phyloP scores from a whole-genome alignment of 202 grass and related monocot genomes.

The Panicum hallii region DNA sequence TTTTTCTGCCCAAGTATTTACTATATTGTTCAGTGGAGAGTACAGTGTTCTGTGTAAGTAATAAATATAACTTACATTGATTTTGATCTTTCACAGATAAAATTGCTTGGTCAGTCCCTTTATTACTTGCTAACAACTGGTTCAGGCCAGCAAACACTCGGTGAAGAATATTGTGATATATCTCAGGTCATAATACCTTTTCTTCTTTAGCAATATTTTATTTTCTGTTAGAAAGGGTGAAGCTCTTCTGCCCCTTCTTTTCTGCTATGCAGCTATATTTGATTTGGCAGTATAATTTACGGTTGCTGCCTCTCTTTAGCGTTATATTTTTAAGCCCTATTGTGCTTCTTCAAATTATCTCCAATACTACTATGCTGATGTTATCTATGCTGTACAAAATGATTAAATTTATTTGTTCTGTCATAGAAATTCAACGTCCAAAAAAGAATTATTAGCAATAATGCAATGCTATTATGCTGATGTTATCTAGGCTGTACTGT shows the following conservation, averaged over 20 bases:
- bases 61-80: slow-evolving; percentile 16
- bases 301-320: background rate
- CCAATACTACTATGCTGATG: background rate
- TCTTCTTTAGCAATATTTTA: slow-evolving; percentile 33
- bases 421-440: background rate
- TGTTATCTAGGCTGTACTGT: slow-evolving; percentile 21
- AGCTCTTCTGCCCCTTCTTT: background rate
- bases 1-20: slow-evolving; percentile 5
- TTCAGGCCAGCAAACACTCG: slow-evolving; percentile 94
- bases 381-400: background rate
- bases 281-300: background rate
- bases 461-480: slow-evolving; percentile 27
- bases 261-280: slow-evolving; percentile 36
- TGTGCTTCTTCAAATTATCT: background rate
- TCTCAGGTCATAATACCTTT: slow-evolving; percentile 64
- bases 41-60: background rate
- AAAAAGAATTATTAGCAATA: slow-evolving; percentile 23
- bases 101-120: slow-evolving; percentile 89
- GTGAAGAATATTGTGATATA: slow-evolving; percentile 99
- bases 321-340: background rate
- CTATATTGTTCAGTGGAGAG: background rate
- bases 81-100: slow-evolving; percentile 77
- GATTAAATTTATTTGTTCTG: background rate
- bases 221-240: background rate
- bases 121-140: slow-evolving; percentile 98